Conservation (phyloP, 306 rosid genomes). For the Begonia fuchsioides region DNA sequence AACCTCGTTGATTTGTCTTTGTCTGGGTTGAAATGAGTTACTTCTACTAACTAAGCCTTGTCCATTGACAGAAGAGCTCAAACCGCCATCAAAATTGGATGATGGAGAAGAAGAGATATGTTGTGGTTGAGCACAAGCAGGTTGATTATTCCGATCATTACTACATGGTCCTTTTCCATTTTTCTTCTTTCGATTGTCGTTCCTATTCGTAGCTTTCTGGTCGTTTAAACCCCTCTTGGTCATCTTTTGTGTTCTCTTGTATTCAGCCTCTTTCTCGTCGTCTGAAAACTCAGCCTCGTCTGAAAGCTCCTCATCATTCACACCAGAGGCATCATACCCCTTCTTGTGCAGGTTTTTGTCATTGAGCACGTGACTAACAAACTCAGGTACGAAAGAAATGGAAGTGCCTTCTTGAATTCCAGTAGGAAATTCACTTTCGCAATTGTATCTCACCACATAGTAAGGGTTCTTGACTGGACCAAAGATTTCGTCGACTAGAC, state of each 20-base stretch:
- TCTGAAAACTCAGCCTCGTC: conserved; percentile 82
- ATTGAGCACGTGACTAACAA: conserved; percentile 60
- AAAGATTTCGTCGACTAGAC: conserved; percentile 79
- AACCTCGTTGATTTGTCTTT: conserved; percentile 7
- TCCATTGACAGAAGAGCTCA: too few species aligned
- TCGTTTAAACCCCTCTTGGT: conserved; percentile 45
- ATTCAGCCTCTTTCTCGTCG: conserved; percentile 86
- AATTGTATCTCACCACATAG: conserved; percentile 68
- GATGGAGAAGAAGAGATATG: conserved; percentile 20
- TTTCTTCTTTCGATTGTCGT: conserved; percentile 29
- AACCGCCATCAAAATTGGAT: background rate
- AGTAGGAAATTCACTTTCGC: conserved; percentile 61
- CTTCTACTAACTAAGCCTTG: conserved; percentile 23
- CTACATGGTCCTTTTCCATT: conserved; percentile 21
- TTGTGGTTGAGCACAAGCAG: conserved; percentile 13
- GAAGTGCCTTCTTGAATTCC: conserved; percentile 38
- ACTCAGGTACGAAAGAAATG: conserved; percentile 69
- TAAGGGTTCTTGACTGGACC: conserved; percentile 86
- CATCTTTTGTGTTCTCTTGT: conserved; percentile 34
- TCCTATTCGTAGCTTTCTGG: conserved; percentile 31
- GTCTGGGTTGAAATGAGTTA: conserved; percentile 22
- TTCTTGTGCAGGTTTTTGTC: conserved; percentile 56
- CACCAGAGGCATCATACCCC: conserved; percentile 93
- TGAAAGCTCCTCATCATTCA: conserved; percentile 62
- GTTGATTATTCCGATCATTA: too few species aligned